These are phyloP conservation scores for Aspergillus ruber DNA, from an alignment of 2,329 filamentous ascomycete species.

Conservation along the genomic window DNA sequence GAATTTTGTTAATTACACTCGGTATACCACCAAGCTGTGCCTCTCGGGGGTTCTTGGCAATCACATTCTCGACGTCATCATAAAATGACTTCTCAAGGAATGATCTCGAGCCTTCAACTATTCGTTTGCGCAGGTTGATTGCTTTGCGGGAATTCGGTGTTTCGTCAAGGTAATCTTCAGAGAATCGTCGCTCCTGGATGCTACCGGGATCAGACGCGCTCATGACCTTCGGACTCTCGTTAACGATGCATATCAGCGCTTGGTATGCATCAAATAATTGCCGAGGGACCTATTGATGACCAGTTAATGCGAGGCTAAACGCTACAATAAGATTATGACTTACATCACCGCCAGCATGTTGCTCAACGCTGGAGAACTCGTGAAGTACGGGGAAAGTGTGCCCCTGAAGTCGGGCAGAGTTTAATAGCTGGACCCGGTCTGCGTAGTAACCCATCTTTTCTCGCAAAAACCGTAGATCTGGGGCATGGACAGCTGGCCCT, in stretches of 20 bases:
- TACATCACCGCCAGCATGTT: constrained; percentile 59
- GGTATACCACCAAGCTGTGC: constrained; percentile 85
- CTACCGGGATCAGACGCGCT: constrained; percentile 56
- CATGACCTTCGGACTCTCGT: constrained; percentile 60
- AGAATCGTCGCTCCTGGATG: constrained; percentile 69
- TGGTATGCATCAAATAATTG: constrained; percentile 77
- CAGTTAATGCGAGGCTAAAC: neutral
- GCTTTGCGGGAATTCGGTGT: constrained; percentile 58
- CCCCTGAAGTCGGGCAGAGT: constrained; percentile 62
- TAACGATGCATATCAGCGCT: constrained; percentile 71
- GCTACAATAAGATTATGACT: constrained; percentile 16
- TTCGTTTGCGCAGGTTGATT: constrained; percentile 66
- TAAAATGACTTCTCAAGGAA: constrained; percentile 80
- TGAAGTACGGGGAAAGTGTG: constrained; percentile 66
- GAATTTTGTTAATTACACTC: constrained; percentile 81
- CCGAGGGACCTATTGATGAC: constrained; percentile 52
- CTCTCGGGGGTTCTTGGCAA: constrained; percentile 78
- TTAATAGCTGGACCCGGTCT: constrained; percentile 71
- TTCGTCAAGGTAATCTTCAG: constrained; percentile 69
- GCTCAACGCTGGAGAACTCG: constrained; percentile 69
- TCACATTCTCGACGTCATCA: constrained; percentile 66
- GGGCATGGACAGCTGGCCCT: constrained; percentile 44
- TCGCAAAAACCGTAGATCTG: constrained; percentile 68
- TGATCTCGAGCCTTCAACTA: constrained; percentile 69
- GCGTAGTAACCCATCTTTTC: constrained; percentile 81